Percentiles rank a stretch among this genome's conserved stretches.
Conservation (phyloP, 2,329 filamentous ascomycete genomes). For the Colletotrichum sansevieriae region DNA sequence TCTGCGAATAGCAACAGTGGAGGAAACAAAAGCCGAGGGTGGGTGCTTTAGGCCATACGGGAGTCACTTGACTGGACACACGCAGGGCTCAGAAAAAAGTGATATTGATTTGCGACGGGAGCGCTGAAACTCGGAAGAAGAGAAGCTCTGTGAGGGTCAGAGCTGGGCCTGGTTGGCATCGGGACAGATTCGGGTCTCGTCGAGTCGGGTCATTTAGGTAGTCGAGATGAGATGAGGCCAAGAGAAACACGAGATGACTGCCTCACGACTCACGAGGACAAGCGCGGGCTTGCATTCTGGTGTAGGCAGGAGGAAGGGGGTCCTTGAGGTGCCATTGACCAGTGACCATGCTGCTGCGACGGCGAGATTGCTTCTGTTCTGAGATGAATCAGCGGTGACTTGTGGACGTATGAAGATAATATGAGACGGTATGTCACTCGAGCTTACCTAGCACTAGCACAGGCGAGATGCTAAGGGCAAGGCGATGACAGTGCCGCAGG, state of each 20-base stretch:
- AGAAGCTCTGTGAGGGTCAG: background rate
- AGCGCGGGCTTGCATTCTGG: constrained; percentile 7
- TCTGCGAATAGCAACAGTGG: constrained; percentile 30
- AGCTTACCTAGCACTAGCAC: constrained; percentile 2
- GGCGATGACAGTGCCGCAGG: background rate
- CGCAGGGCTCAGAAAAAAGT: background rate
- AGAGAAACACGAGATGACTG: constrained; percentile 21
- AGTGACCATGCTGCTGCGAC: background rate
- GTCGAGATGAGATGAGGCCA: constrained; percentile 6
- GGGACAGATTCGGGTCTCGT: background rate
- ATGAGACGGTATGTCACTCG: constrained; percentile 37
- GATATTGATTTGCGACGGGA: background rate
- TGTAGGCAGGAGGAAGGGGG: background rate
- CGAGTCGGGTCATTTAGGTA: too few species aligned
- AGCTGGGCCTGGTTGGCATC: background rate
- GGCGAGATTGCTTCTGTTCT: background rate
- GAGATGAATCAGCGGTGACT: constrained; percentile 40
- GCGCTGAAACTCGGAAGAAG: background rate
- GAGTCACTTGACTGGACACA: constrained; percentile 22
- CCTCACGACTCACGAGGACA: constrained; percentile 39
- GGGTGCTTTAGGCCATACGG: constrained; percentile 5
- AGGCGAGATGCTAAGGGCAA: constrained; percentile 20
- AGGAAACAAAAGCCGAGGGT: constrained; percentile 6
- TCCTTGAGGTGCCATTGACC: background rate
- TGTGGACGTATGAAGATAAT: constrained; percentile 21